Evolutionary conservation across 331 rosid species (phyloP).

Genomic region (Phaseolus coccineus): DNA sequence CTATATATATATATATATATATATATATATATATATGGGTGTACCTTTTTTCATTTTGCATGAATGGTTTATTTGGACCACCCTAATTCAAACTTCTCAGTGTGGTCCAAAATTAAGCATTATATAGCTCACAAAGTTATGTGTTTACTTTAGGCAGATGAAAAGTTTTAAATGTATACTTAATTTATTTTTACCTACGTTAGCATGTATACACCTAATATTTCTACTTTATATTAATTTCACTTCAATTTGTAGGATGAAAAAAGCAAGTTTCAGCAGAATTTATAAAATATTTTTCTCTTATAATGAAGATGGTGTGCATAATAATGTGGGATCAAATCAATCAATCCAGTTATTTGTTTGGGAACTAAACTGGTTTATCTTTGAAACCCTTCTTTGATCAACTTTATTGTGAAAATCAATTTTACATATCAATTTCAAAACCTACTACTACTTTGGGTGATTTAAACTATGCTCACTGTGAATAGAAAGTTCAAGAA

Average conservation of each 20-base stretch:
- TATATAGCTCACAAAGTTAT: not conserved
- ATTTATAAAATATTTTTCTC: no score
- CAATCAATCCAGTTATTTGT: constrained; percentile 33
- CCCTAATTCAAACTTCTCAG: not conserved
- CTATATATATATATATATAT: no score
- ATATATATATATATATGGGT: no score
- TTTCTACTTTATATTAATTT: not conserved
- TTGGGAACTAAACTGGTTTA: not conserved
- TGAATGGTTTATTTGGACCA: constrained; percentile 25
- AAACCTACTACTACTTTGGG: constrained; percentile 2
- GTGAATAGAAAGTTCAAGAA: not conserved
- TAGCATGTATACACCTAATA: not conserved
- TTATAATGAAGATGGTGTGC: not conserved
- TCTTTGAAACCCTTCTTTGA: not conserved
- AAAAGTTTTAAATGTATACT: not conserved
- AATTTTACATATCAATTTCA: not conserved
- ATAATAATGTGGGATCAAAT: constrained; percentile 29
- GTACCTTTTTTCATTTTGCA: not conserved
- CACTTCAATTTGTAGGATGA: not conserved
- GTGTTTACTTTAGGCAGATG: constrained; percentile 8
- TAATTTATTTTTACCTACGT: not conserved
- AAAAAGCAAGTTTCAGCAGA: not conserved
- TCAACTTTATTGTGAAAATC: constrained; percentile 2
- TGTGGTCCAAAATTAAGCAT: constrained; percentile 1
- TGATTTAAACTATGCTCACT: not conserved